A percentile compares a stretch with the other conserved stretches of the same genome.
Conservation (phyloP, 148 eudicot species). For the Rhododendron simsii region DNA sequence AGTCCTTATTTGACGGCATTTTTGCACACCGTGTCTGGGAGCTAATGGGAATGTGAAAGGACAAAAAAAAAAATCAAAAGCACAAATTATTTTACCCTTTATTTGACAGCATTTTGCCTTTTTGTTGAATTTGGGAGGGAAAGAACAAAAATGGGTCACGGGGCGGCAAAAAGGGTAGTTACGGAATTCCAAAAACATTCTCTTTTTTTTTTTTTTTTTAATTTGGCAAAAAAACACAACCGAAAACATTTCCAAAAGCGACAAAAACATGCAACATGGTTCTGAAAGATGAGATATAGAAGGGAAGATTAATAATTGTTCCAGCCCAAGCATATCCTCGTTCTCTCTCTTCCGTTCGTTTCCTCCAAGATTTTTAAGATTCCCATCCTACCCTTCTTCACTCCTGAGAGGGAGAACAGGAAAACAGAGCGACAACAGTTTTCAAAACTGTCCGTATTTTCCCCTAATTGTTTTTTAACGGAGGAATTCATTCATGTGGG, state of each 20-base stretch:
- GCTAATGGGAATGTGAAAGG: background rate
- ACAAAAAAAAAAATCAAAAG: background rate
- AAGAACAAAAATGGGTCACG: constrained; percentile 4
- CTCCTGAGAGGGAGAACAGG: background rate
- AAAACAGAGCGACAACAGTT: constrained; percentile 20
- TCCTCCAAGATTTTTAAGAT: background rate
- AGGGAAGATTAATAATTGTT: background rate
- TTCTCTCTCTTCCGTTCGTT: background rate
- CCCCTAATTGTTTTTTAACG: background rate
- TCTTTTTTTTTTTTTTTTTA: background rate
- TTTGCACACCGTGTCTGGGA: no score
- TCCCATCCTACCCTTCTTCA: constrained; percentile 13
- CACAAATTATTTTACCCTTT: background rate
- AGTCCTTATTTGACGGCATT: background rate
- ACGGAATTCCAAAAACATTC: background rate
- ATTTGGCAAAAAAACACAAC: background rate
- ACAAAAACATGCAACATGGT: background rate
- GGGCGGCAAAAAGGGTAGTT: background rate
- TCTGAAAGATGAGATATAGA: background rate
- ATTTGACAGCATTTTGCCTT: background rate
- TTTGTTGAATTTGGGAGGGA: background rate
- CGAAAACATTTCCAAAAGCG: background rate
- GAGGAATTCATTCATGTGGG: background rate
- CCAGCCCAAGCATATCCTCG: background rate
- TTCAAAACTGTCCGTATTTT: background rate